Evolutionary conservation across 371 early-diverging fungal genomes (phyloP), one percentile per base, ranked within the genome.

Genomic region (Apophysomyces variabilis): DNA sequence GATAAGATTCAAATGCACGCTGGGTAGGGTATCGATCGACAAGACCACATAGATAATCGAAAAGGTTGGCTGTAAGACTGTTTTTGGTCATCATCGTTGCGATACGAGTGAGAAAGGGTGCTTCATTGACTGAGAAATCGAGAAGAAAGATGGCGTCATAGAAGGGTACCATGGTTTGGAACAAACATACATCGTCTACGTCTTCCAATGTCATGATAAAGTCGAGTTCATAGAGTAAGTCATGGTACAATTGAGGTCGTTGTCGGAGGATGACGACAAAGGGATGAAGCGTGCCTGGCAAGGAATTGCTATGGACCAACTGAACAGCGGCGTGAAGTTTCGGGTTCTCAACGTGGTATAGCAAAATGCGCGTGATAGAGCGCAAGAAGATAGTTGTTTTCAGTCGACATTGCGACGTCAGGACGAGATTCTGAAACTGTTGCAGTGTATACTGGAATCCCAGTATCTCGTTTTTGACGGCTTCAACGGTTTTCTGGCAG

Each of bases 401-500:
- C 4, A 69, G 7, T 5, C n/a, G 1, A 13, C 77, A 62, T 0
- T 44, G 16, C 57, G 64, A 61, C 1, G 70, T 73, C 0, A 77
- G 18, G 0, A 74, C 56, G 5, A 79, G 59, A 35, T 72, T 76
- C 59, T 77, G 77, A 1, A 82, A 47, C 12, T 64, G 67, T 26
- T 70, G 65, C 1, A 82, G 38, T 0, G 73, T 60, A 12, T 62
- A 16, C 5, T 45, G 38, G 18, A 72, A 56, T 38, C 60, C 60
- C 1, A 66, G 62, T 8, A 43, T 62, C 1, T 63, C 44, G 16
- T 38, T 8, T 50, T 65, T 14, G 9, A 72, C 68, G 38, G 56
- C 43, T n/a, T 46, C 38, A 11, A 71, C 57, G 14, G 79, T 60
- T 43, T 66, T 72, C n/a, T 72, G 68, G 56, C 82, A 82, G 12